Percentiles rank a stretch among this genome's conserved stretches.
phyloP scores from a whole-genome alignment of 2,329 filamentous ascomycete species.

The Pseudogymnoascus sp. region DNA sequence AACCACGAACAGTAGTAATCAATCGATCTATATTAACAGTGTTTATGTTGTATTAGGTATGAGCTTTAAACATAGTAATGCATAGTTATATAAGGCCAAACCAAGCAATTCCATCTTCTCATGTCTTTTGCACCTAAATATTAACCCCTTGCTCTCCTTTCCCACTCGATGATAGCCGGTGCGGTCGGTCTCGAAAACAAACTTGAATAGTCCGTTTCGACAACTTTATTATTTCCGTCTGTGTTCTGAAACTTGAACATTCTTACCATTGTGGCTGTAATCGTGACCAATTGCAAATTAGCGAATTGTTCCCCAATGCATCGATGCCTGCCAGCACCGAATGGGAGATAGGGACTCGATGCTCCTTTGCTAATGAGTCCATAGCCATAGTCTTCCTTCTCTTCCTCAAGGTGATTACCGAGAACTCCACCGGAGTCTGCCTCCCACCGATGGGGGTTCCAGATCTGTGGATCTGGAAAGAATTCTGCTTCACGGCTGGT shows the following conservation, averaged over 20 bases:
- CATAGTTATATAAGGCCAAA: too few species aligned
- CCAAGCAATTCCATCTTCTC: too few species aligned
- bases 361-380: slow-evolving; percentile 87
- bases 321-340: slow-evolving; percentile 83
- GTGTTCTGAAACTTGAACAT: slow-evolving; percentile 71
- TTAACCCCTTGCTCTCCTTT: slow-evolving; percentile 45
- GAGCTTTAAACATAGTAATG: too few species aligned
- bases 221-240: slow-evolving; percentile 59
- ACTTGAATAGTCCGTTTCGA: slow-evolving; percentile 60
- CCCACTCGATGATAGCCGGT: slow-evolving; percentile 67
- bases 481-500: slow-evolving; percentile 66
- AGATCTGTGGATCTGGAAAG: slow-evolving; percentile 74
- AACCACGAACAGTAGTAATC: too few species aligned
- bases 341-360: slow-evolving; percentile 82
- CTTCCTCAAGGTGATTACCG: slow-evolving; percentile 40
- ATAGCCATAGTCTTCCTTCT: slow-evolving; percentile 88
- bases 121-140: too few species aligned
- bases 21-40: too few species aligned
- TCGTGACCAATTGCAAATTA: slow-evolving; percentile 82
- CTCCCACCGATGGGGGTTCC: slow-evolving; percentile 92
- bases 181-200: slow-evolving; percentile 67
- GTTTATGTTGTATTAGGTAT: too few species aligned
- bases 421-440: slow-evolving; percentile 50
- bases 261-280: slow-evolving; percentile 67
- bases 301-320: slow-evolving; percentile 98